Evolutionary conservation across 2,329 filamentous ascomycete genomes (phyloP).

Genomic region (Ophiostoma ulmi): DNA sequence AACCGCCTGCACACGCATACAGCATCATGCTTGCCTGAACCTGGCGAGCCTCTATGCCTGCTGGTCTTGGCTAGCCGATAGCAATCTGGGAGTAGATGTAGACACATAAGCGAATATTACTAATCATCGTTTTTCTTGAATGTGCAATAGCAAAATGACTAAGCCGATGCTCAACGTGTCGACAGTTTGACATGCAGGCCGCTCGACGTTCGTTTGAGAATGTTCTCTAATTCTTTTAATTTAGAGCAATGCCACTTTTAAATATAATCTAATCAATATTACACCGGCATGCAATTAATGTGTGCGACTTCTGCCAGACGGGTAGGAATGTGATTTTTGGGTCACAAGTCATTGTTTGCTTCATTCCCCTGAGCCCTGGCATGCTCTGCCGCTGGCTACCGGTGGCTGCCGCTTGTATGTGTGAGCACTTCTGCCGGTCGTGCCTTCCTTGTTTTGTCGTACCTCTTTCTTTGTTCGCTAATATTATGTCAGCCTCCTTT

Average conservation of each 20-base stretch:
- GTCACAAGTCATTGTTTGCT: not conserved
- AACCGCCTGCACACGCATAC: not conserved
- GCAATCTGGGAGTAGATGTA: not conserved
- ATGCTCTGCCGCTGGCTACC: not conserved
- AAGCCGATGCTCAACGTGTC: not conserved
- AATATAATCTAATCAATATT: not conserved
- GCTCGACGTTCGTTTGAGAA: not conserved
- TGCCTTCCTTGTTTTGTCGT: not conserved
- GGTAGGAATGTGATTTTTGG: not conserved
- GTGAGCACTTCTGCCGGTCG: not conserved
- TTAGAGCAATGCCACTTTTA: not conserved
- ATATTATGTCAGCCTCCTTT: slow-evolving; percentile 5
- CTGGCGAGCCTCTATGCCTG: not conserved
- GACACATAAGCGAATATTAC: not conserved
- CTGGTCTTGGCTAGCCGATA: not conserved
- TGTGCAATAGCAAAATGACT: not conserved
- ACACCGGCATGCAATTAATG: not conserved
- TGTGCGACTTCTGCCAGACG: slow-evolving; percentile 1
- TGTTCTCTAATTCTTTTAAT: not conserved
- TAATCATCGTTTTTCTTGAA: not conserved
- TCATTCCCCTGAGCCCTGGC: slow-evolving; percentile 4
- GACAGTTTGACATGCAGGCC: not conserved
- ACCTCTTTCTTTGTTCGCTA: not conserved
- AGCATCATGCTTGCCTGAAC: not conserved
- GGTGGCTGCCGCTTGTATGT: not conserved